phyloP scores from a whole-genome alignment of 176 grass and related monocot genomes.

The Chrysopogon serrulatus region DNA sequence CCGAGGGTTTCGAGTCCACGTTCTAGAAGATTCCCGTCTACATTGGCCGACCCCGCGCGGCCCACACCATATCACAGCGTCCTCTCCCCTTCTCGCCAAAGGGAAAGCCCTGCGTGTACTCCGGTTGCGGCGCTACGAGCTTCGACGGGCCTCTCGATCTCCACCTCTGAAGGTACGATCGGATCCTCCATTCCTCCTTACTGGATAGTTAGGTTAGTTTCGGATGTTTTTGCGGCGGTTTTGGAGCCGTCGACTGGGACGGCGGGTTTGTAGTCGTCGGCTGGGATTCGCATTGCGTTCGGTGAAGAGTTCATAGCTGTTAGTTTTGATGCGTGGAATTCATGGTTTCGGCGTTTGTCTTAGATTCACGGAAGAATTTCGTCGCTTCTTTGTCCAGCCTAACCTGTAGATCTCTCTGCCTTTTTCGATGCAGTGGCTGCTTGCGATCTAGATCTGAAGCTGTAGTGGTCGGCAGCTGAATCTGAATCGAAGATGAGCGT shows the following conservation, averaged over 20 bases:
- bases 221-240: not conserved
- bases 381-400: not conserved
- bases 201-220: not conserved
- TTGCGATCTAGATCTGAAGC: conserved; percentile 4
- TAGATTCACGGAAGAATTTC: not conserved
- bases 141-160: not conserved
- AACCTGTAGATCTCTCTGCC: no score
- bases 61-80: conserved; percentile 6
- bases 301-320: not conserved
- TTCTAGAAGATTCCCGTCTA: conserved; percentile 21
- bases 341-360: not conserved
- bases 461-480: not conserved
- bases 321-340: not conserved
- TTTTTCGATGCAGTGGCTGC: no score
- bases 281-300: not conserved
- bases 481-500: conserved; percentile 60
- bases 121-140: not conserved
- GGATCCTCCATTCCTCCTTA: not conserved
- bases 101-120: not conserved
- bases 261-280: not conserved
- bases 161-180: not conserved
- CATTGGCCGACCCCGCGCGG: not conserved
- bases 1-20: not conserved
- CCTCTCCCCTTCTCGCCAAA: not conserved
- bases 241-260: not conserved